Conservation (phyloP, 228 moss, liverwort and hornwort species). For the Sphagnum fallax region DNA sequence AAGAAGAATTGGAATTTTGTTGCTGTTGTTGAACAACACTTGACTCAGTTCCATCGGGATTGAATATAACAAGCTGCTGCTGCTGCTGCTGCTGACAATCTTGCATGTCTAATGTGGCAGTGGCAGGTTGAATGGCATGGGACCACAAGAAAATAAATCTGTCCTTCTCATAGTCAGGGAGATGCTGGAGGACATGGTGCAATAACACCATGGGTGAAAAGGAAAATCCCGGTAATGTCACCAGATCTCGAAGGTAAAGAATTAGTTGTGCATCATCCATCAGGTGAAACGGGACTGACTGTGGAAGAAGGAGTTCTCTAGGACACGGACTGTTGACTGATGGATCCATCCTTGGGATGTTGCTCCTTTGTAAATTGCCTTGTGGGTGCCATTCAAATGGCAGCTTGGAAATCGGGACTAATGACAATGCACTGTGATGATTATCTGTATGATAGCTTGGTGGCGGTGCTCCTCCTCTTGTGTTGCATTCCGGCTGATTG, state of each 20-base stretch:
- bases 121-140: constrained; percentile 8
- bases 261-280: constrained; percentile 18
- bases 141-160: constrained; percentile 22
- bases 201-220: constrained; percentile 6
- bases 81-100: background rate
- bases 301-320: background rate
- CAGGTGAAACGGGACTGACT: constrained; percentile 4
- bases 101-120: constrained; percentile 1
- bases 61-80: background rate
- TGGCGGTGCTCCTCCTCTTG: too few species aligned
- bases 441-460: too few species aligned
- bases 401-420: too few species aligned
- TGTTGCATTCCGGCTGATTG: too few species aligned
- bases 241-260: constrained; percentile 7
- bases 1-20: background rate
- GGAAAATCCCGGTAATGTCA: background rate
- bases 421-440: too few species aligned
- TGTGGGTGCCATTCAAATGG: too few species aligned
- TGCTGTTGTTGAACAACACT: background rate
- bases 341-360: background rate
- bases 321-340: background rate
- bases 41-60: background rate
- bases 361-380: too few species aligned
- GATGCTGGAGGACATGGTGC: constrained; percentile 10
- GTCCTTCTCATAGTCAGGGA: constrained; percentile 8